phyloP scores from a whole-genome alignment of 139 green algal species.

The Ettlia oleoabundans region DNA sequence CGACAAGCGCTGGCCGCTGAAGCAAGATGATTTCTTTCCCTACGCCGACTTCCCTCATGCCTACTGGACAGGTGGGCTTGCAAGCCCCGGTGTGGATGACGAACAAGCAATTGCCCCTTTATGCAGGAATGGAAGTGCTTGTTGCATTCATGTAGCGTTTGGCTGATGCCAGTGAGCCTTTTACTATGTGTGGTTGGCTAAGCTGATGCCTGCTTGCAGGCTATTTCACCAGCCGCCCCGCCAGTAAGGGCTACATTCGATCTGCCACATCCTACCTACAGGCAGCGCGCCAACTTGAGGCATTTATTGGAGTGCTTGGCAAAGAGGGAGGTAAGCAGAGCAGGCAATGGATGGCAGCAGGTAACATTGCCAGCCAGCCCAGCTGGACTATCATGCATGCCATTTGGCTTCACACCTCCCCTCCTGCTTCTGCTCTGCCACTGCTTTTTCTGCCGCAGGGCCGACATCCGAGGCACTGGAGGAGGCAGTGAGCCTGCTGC shows the following conservation, averaged over 20 bases:
- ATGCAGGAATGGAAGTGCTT: background rate
- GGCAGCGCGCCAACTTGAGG: slow-evolving; percentile 79
- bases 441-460: slow-evolving; percentile 1
- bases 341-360: too few relatives aligned
- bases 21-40: slow-evolving; percentile 91
- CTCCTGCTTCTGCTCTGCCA: background rate
- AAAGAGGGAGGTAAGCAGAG: background rate
- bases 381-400: too few relatives aligned
- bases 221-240: slow-evolving; percentile 71
- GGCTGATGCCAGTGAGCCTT: background rate
- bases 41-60: slow-evolving; percentile 82
- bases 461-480: slow-evolving; percentile 60
- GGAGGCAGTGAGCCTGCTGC: slow-evolving; percentile 67
- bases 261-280: slow-evolving; percentile 67
- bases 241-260: slow-evolving; percentile 77
- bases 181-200: background rate
- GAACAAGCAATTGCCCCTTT: too few relatives aligned
- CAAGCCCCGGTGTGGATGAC: too few relatives aligned
- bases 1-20: slow-evolving; percentile 66
- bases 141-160: background rate
- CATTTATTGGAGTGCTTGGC: slow-evolving; percentile 5
- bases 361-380: too few relatives aligned
- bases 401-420: too few relatives aligned
- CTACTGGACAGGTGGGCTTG: slow-evolving; percentile 95
- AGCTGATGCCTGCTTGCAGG: slow-evolving; percentile 25